Conservation (phyloP, 352 stramenopile genomes). For the Phytophthora fragariae region DNA sequence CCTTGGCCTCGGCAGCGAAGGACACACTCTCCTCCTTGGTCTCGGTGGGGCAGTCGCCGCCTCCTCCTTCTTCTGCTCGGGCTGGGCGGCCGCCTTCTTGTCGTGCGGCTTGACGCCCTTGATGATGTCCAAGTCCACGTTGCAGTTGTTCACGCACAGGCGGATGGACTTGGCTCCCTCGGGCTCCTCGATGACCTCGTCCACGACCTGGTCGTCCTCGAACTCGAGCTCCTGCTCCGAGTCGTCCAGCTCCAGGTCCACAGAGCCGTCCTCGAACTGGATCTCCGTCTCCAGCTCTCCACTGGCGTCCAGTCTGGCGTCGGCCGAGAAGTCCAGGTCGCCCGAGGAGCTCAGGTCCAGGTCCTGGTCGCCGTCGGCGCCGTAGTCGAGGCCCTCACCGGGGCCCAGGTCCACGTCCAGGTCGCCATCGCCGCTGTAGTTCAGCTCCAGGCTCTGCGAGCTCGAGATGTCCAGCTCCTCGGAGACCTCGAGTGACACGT, state of each 20-base stretch:
- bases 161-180: no score
- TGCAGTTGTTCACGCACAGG: no score
- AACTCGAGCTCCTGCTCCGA: conserved; percentile 59
- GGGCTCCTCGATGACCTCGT: conserved; percentile 49
- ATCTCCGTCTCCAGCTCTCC: conserved; percentile 43
- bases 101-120: no score
- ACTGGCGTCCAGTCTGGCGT: conserved; percentile 32
- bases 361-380: conserved; percentile 28
- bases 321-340: conserved; percentile 38
- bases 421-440: background rate
- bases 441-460: conserved; percentile 35
- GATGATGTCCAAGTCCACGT: no score
- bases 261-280: conserved; percentile 37
- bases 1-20: no score
- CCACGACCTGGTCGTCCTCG: conserved; percentile 40
- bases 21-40: no score
- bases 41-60: no score
- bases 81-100: no score
- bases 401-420: conserved; percentile 41
- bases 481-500: conserved; percentile 26
- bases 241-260: conserved; percentile 58
- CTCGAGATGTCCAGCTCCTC: conserved; percentile 35
- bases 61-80: no score
- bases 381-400: conserved; percentile 38
- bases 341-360: conserved; percentile 33